Conservation (phyloP, 768 basidiomycete genomes). For the Cystobasidium ongulense region DNA sequence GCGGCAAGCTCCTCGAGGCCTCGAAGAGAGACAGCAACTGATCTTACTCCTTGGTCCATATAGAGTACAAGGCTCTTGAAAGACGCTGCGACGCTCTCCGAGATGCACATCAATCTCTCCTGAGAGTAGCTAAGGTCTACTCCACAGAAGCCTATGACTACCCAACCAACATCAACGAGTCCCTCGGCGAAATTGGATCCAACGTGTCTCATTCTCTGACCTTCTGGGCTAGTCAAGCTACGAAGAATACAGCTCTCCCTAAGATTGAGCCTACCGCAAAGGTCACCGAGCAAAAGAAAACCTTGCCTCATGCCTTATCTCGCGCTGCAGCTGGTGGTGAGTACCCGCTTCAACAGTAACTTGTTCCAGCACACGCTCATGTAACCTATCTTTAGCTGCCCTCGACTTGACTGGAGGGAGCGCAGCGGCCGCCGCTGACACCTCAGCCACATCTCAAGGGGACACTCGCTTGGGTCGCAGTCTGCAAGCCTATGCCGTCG, state of each 20-base stretch:
- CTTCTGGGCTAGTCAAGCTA: slow-evolving; percentile 61
- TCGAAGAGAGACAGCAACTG: neutral
- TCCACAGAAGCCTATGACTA: slow-evolving; percentile 59
- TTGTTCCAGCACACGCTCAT: no score
- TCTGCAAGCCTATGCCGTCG: slow-evolving; percentile 66
- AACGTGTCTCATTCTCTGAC: slow-evolving; percentile 66
- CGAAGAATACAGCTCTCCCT: slow-evolving; percentile 51
- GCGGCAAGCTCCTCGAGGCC: neutral
- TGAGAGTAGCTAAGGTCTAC: slow-evolving; percentile 78
- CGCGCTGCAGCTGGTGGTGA: slow-evolving; percentile 65
- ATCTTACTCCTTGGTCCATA: neutral
- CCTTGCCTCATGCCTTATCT: slow-evolving; percentile 85
- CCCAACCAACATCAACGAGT: slow-evolving; percentile 61
- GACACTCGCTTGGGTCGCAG: slow-evolving; percentile 69
- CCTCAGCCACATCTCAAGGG: slow-evolving; percentile 38
- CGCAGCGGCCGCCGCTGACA: neutral
- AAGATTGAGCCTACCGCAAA: slow-evolving; percentile 53
- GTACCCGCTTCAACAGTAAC: slow-evolving; percentile 46
- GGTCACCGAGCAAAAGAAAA: slow-evolving; percentile 71
- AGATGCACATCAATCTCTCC: slow-evolving; percentile 48
- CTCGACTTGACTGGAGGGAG: slow-evolving; percentile 17
- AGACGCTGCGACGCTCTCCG: slow-evolving; percentile 85
- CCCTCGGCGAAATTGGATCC: slow-evolving; percentile 62
- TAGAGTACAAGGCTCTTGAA: slow-evolving; percentile 95
- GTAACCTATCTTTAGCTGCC: slow-evolving; percentile 1